Evolutionary conservation across 495 filamentous ascomycete species (phyloP).

Genomic region (Pyronema domesticum): DNA sequence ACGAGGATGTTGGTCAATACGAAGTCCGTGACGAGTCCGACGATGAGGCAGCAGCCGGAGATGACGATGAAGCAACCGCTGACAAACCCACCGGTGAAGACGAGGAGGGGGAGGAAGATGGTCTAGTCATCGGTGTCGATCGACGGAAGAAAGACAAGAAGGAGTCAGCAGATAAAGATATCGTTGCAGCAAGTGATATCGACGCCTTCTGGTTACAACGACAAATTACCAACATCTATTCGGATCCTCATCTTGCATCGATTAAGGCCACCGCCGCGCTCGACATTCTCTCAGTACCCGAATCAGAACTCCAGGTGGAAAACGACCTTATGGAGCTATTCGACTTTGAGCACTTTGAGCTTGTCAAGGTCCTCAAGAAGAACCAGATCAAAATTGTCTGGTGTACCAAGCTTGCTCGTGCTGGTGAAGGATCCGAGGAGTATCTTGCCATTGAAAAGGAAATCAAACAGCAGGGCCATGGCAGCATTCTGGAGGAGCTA

Average conservation of each 20-base stretch:
- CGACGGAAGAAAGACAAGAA: constrained; percentile 26
- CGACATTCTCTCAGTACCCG: constrained; percentile 58
- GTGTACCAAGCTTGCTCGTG: constrained; percentile 75
- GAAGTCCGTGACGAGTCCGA: constrained; percentile 45
- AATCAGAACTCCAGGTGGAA: constrained; percentile 84
- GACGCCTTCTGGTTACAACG: constrained; percentile 96
- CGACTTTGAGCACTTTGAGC: constrained; percentile 87
- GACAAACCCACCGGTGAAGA: constrained; percentile 30
- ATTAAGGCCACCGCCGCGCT: constrained; percentile 70
- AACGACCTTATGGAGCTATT: constrained; percentile 98
- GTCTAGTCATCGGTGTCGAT: constrained; percentile 62
- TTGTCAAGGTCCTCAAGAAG: constrained; percentile 79
- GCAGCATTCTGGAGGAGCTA: constrained; percentile 71
- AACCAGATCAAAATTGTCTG: constrained; percentile 87
- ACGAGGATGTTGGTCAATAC: constrained; percentile 61
- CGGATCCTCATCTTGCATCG: constrained; percentile 78
- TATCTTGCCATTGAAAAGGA: constrained; percentile 65
- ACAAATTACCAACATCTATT: constrained; percentile 71
- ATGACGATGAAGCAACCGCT: constrained; percentile 32
- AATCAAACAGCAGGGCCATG: constrained; percentile 77
- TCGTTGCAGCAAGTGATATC: constrained; percentile 66
- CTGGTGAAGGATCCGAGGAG: constrained; percentile 62
- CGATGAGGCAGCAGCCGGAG: constrained; percentile 35
- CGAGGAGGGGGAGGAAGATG: constrained; percentile 36
- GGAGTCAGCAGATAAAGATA: constrained; percentile 37